Evolutionary conservation across 305 asterid species (phyloP), one percentile per base, ranked within the genome.

Genomic region (Solanum chacoense): DNA sequence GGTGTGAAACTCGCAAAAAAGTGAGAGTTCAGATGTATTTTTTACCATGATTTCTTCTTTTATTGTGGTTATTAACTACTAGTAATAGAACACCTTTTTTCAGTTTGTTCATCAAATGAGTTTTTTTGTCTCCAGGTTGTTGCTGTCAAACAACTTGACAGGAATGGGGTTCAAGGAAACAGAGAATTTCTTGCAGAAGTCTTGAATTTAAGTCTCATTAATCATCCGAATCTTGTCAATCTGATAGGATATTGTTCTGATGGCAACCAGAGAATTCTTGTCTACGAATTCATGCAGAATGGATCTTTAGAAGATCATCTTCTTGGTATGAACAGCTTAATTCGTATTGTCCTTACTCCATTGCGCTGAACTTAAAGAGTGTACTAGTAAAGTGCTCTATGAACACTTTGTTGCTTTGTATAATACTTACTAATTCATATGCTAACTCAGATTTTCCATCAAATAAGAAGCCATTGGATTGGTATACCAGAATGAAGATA

Each of bases 121-220:
- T 86, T 45, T 78, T 86, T 86, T 29, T 86, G 34, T 79, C 78
- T 79, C 38, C 88, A 96, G 98, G 89, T 93, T 76, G 98, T 97
- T 50, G 99, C 99, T 13, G 96, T 97, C 89, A 97, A 97, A 94
- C 99, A 96, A 85, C 95, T 97, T 7, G 99, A 97, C 88, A 93
- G 95, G 90, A 94, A 95, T 87, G 95, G 97, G 36, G 92, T 91
- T 45, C 98, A 94, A 89, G 99, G 98, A 65, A 97, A 94, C 83
- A 90, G 95, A 85, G 99, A 97, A 90, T 97, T 97, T 90, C 93
- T 96, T 0, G 94, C 98, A 8, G 99, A 96, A 93, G 97, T 97
- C 73, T 88, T 95, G 89, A 94, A 94, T 11, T 78, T 97, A 81
- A 96, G 98, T 93, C 93, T 92, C 67, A 95, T 94, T 89, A 90